phyloP scores from a whole-genome alignment of 352 stramenopile genomes.

The Nothophytophthora sp. region DNA sequence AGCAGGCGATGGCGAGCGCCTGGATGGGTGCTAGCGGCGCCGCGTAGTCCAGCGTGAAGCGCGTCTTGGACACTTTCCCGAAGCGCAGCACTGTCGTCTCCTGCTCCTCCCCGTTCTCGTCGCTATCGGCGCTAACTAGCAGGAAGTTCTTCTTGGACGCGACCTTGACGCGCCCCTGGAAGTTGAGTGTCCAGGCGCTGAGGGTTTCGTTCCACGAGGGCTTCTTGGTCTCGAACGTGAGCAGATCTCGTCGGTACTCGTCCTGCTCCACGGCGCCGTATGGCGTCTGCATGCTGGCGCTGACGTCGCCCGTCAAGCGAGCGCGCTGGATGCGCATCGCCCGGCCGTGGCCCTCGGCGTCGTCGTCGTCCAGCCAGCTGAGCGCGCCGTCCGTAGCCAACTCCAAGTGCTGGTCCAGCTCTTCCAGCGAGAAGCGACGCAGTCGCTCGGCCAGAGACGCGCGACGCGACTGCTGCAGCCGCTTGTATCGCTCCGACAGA shows the following conservation, averaged over 20 bases:
- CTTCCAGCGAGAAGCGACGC: constrained; percentile 56
- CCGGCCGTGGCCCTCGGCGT: constrained; percentile 32
- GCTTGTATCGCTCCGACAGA: constrained; percentile 65
- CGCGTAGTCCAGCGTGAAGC: constrained; percentile 83
- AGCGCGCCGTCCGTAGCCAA: constrained; percentile 23
- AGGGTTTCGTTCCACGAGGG: constrained; percentile 85
- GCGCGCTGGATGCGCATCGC: constrained; percentile 46
- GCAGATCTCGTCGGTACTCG: constrained; percentile 74
- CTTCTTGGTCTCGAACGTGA: constrained; percentile 84
- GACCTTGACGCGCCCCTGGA: constrained; percentile 86
- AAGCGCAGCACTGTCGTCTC: constrained; percentile 69
- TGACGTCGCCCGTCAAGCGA: constrained; percentile 19
- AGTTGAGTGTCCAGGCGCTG: constrained; percentile 89
- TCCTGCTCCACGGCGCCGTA: constrained; percentile 76
- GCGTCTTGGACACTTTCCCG: constrained; percentile 81
- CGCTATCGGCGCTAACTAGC: constrained; percentile 57
- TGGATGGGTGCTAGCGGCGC: constrained; percentile 74
- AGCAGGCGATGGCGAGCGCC: constrained; percentile 80
- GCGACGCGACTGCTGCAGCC: constrained; percentile 43
- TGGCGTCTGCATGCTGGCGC: constrained; percentile 31
- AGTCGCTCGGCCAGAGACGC: constrained; percentile 60
- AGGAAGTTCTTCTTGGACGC: constrained; percentile 94
- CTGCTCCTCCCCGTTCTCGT: constrained; percentile 53
- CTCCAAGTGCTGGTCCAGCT: constrained; percentile 48
- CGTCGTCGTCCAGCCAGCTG: constrained; percentile 55